Conservation (phyloP, 345 rosid species). For the Eucalyptus globulus region DNA sequence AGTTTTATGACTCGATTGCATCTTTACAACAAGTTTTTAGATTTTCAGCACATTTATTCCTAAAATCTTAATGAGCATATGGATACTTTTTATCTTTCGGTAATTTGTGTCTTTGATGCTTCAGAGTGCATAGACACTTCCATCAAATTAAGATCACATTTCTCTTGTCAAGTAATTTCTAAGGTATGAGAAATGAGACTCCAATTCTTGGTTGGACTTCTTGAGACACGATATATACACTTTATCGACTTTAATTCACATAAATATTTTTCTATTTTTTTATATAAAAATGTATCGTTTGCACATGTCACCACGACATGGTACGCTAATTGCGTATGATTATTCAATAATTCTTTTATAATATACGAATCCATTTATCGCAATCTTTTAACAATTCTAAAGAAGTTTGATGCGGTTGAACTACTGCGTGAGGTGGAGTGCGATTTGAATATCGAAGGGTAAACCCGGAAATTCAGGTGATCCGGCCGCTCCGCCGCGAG, state of each 20-base stretch:
- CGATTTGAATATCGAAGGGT: not conserved
- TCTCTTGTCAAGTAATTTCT: not conserved
- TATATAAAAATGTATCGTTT: rapidly evolving
- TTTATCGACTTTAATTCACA: not conserved
- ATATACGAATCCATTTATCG: not conserved
- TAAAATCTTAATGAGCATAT: not conserved
- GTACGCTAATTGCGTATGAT: not conserved
- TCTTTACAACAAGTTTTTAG: rapidly evolving
- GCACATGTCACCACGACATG: not conserved
- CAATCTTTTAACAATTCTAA: not conserved
- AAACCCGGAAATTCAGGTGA: not conserved
- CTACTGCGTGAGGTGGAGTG: not conserved
- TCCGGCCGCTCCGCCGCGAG: not conserved
- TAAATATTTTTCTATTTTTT: not conserved
- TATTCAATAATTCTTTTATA: not conserved
- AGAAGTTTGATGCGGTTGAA: not conserved
- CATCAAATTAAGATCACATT: not conserved
- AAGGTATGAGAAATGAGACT: not conserved
- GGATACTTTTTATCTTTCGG: not conserved
- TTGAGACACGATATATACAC: not conserved
- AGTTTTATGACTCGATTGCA: rapidly evolving
- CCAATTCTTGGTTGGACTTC: not conserved
- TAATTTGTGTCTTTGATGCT: not conserved
- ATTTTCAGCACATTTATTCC: too few relatives aligned
- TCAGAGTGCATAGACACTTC: not conserved